Evolutionary conservation across 306 rosid species (phyloP), one percentile per base, ranked within the genome.

Genomic region (Quercus agrifolia): DNA sequence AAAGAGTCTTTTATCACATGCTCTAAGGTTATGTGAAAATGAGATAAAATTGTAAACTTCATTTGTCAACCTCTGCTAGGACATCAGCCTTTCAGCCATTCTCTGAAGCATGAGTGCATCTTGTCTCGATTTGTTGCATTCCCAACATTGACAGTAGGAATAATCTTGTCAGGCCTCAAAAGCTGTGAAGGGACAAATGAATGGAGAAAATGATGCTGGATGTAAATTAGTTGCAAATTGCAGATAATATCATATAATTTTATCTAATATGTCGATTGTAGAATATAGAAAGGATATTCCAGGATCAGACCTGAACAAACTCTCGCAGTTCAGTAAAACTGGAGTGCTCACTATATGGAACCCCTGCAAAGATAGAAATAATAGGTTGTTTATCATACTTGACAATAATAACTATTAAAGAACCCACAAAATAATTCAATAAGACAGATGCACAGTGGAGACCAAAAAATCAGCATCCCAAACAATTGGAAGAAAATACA

Each of bases 331-430:
- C 91, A 25, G 82, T 80, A 82, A 85, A 87, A 87, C 91, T 87
- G 82, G 91, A 87, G 67, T 87, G 91, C 87, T 87, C 91, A 73
- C 91, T 87, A 75, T 87, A 87, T 71, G 91, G 91, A 87, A 87
- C 91, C 67, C 91, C 91, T 87, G 5, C 25, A 70, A 86, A 27
- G 68, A 71, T 17, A 44, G 51, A 73, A 70, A 84, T 81, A 80
- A 19, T 19, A 23, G 62, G 18, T 87, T 6, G 2, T 79, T 70
- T 77, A 61, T 70, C 67, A 58, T 58, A 49, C 18, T 56, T 55
- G 56, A 71, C 49, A 59, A 76, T 30, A 59, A 73, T 71, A 58
- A 70, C 63, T 44, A 77, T n/a, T 27, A 46, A 6, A 55, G 66
- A 33, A 10, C 12, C 51, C 59, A 19, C 66, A 62, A 67, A 71